Evolutionary conservation across 306 rosid genomes (phyloP), one percentile per base, ranked within the genome.

Genomic region (Glycine tomentella): DNA sequence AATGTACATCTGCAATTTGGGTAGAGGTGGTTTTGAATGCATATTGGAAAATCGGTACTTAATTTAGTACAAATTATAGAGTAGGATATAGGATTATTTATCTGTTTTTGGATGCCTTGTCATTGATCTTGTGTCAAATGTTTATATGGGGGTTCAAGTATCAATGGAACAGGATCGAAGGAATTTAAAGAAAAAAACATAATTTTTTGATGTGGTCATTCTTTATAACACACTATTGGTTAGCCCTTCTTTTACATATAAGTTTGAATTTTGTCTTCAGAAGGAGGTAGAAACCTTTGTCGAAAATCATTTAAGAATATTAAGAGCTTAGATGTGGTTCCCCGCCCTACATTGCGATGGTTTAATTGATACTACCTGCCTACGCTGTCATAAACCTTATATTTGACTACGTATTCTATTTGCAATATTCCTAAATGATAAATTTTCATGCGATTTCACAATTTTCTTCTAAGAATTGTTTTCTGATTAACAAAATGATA

Each of bases 51-150:
- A 72, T 62, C 51, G n/a, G 81, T 59, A 53, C 86, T 87, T 83
- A 80, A 76, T 50, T 82, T 52, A 88, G 93, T 90, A 90, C 91
- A 91, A 81, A 77, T 51, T 88, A 50, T 80, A 83, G 59, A 50
- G 49, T 78, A 68, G 58, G 14, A 20, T 20, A 45, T 70, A 25
- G 88, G 84, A 69, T 74, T 82, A 17, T 80, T 52, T 56, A 45
- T 78, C 72, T 75, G 16, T 71, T 79, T 72, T 15, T 57, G 66
- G 69, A 59, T 75, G 84, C 87, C 58, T 50, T 87, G 89, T 75
- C 85, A 49, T 87, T 82, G 84, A 74, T 83, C 80, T 77, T 79
- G 67, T 82, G 75, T 69, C 77, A 51, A 80, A 48, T 72, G 90
- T 87, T 75, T 74, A 79, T 81, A 14, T 31, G 59, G 84, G 85